Evolutionary conservation across 805 yeast species (phyloP).

Genomic region (Candida tallmaniae): DNA sequence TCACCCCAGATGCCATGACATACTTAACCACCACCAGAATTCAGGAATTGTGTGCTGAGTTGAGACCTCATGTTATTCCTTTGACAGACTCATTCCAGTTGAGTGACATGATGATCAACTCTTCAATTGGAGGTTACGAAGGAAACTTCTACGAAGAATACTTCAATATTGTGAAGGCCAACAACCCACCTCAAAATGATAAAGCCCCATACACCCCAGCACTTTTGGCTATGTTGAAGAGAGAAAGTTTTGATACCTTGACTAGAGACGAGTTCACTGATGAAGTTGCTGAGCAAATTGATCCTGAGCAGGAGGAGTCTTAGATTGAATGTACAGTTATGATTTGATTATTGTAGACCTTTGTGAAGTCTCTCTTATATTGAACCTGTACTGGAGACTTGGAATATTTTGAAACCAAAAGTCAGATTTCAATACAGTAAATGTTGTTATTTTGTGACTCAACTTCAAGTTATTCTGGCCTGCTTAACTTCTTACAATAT

Average conservation of each 20-base stretch:
- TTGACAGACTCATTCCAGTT: slow-evolving; percentile 42
- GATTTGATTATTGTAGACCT: no score
- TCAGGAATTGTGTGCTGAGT: slow-evolving; percentile 28
- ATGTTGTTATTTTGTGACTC: no score
- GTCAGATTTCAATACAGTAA: no score
- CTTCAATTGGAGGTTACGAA: slow-evolving; percentile 40
- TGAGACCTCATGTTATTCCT: slow-evolving; percentile 40
- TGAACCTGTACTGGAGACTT: no score
- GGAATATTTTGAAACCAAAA: no score
- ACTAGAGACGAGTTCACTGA: slow-evolving; percentile 34
- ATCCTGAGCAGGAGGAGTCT: no score
- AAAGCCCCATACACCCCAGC: slow-evolving; percentile 39
- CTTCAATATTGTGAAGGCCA: slow-evolving; percentile 30
- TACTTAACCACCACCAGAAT: slow-evolving; percentile 22
- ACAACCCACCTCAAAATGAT: slow-evolving; percentile 28
- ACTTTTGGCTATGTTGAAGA: slow-evolving; percentile 38
- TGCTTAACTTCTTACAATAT: no score
- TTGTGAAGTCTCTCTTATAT: no score
- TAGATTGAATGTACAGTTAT: no score
- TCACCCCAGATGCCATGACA: slow-evolving; percentile 27
- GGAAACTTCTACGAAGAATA: slow-evolving; percentile 44
- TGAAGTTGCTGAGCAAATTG: slow-evolving; percentile 30
- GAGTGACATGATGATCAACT: slow-evolving; percentile 40
- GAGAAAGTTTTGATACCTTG: slow-evolving; percentile 33
- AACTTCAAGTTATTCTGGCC: no score